Evolutionary conservation across 805 yeast genomes (phyloP).

Genomic region (Starmerella potacharoeniae): DNA sequence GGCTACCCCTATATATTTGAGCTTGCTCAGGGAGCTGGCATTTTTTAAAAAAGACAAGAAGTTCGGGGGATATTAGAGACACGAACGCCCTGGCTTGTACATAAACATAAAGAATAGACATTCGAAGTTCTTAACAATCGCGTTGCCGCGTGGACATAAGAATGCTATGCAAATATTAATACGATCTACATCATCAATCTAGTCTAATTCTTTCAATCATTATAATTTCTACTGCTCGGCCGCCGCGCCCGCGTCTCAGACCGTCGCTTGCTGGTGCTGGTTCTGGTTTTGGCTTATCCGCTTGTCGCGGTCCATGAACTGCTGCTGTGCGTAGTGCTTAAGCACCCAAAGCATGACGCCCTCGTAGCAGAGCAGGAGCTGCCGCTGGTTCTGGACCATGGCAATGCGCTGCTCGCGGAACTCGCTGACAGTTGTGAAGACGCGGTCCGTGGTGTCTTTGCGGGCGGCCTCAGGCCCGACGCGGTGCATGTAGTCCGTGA

Average conservation of each 20-base stretch:
- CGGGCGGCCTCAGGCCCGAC: constrained; percentile 2
- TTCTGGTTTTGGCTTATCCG: neutral
- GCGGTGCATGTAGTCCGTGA: constrained; percentile 34
- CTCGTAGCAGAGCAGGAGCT: constrained; percentile 65
- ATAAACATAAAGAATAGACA: too few relatives aligned
- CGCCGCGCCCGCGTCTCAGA: neutral
- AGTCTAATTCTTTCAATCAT: neutral
- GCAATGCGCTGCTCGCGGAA: constrained; percentile 66
- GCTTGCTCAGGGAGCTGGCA: neutral
- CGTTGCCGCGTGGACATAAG: too few relatives aligned
- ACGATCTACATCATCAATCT: neutral
- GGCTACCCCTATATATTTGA: neutral
- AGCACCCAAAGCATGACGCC: constrained; percentile 29
- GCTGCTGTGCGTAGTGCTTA: neutral
- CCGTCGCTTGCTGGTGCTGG: neutral
- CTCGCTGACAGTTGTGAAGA: constrained; percentile 50
- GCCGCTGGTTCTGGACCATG: constrained; percentile 76
- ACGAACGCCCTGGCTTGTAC: too few relatives aligned
- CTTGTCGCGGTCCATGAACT: neutral
- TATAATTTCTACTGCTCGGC: neutral
- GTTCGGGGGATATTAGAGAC: neutral
- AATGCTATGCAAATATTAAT: neutral
- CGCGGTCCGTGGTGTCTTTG: constrained; percentile 36
- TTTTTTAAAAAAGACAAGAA: neutral
- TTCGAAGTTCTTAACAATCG: too few relatives aligned